These are phyloP conservation scores for Funneliformis mosseae DNA, from an alignment of 192 early-diverging fungal species.

Conservation along the genomic window DNA sequence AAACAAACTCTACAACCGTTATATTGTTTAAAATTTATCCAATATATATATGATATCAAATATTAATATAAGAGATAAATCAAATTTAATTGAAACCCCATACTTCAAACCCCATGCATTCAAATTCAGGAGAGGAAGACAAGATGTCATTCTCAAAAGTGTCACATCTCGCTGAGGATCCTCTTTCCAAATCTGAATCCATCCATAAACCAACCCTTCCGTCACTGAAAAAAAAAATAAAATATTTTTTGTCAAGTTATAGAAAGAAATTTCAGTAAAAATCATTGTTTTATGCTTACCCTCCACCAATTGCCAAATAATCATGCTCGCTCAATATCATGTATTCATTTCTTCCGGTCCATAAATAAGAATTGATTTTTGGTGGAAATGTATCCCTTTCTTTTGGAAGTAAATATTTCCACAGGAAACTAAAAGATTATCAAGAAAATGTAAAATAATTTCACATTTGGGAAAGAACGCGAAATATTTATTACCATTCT, in stretches of 20 bases:
- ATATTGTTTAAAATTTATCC: too few relatives aligned
- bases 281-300: conserved; percentile 42
- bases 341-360: conserved; percentile 80
- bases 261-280: background rate
- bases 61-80: background rate
- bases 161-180: conserved; percentile 66
- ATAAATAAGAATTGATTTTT: conserved; percentile 56
- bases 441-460: background rate
- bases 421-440: conserved; percentile 64
- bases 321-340: conserved; percentile 73
- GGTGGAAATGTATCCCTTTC: conserved; percentile 36
- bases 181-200: conserved; percentile 68
- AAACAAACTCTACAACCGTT: too few relatives aligned
- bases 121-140: conserved; percentile 36
- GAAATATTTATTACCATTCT: conserved; percentile 59
- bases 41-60: background rate
- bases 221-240: conserved; percentile 44
- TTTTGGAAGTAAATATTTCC: conserved; percentile 50
- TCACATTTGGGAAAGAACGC: conserved; percentile 1
- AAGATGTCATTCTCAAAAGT: conserved; percentile 78
- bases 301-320: conserved; percentile 80
- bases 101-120: conserved; percentile 30
- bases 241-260: background rate
- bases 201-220: conserved; percentile 80
- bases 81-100: conserved; percentile 21